These are phyloP conservation scores for Talaromyces sp. DNA, from an alignment of 2,329 filamentous ascomycete genomes.

Conservation along the genomic window DNA sequence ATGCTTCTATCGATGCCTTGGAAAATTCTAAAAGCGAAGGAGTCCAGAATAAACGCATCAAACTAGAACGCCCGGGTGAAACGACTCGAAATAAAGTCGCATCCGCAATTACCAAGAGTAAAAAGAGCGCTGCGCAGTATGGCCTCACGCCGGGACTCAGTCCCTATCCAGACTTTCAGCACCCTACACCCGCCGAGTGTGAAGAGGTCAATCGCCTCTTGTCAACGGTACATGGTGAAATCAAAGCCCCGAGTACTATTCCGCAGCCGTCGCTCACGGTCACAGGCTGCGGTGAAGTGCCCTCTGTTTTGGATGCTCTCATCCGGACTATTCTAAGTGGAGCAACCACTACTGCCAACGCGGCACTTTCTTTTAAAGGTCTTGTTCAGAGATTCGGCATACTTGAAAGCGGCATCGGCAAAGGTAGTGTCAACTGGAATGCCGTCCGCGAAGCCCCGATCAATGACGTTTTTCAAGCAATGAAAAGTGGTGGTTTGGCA, in stretches of 20 bases:
- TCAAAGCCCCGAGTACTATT: slow-evolving; percentile 60
- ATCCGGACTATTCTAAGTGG: slow-evolving; percentile 59
- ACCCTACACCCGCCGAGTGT: slow-evolving; percentile 65
- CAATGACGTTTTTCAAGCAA: slow-evolving; percentile 61
- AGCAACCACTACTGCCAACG: slow-evolving; percentile 56
- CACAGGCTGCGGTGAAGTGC: slow-evolving; percentile 65
- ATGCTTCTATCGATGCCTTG: background rate
- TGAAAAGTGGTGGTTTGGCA: slow-evolving; percentile 66
- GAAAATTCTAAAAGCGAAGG: background rate
- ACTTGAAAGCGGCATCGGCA: slow-evolving; percentile 57
- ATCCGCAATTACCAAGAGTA: slow-evolving; percentile 14
- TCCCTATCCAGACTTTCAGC: slow-evolving; percentile 63
- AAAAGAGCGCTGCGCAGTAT: slow-evolving; percentile 39
- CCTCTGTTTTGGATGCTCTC: slow-evolving; percentile 59
- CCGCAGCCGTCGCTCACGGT: slow-evolving; percentile 65
- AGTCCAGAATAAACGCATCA: slow-evolving; percentile 1
- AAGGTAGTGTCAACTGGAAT: slow-evolving; percentile 71
- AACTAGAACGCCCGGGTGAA: background rate
- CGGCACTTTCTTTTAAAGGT: slow-evolving; percentile 61
- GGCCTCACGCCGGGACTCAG: slow-evolving; percentile 49
- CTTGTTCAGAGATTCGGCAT: slow-evolving; percentile 62
- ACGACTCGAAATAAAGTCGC: background rate
- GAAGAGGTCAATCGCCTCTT: slow-evolving; percentile 64
- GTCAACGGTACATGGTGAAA: slow-evolving; percentile 59
- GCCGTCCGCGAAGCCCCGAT: slow-evolving; percentile 57